These are phyloP conservation scores for Aspergillus funiculosus DNA, from an alignment of 495 filamentous ascomycete genomes.

Conservation along the genomic window DNA sequence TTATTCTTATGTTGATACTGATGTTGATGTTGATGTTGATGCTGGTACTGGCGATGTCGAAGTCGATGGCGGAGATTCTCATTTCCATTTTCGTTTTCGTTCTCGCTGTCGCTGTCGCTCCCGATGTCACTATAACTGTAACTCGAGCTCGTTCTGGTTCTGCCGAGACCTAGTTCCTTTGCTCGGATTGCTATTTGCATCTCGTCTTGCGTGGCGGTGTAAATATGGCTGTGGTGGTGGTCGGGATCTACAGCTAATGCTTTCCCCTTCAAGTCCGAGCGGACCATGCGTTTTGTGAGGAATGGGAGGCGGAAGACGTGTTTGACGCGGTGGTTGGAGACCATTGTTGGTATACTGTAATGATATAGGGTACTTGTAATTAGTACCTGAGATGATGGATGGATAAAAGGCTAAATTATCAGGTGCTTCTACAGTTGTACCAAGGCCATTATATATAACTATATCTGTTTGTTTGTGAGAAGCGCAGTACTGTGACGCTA, in stretches of 20 bases:
- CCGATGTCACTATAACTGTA: no score
- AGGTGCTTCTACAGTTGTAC: no score
- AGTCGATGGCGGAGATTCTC: not conserved
- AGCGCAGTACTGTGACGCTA: no score
- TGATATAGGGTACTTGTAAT: no score
- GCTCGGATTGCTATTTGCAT: no score
- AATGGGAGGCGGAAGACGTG: slow-evolving; percentile 20
- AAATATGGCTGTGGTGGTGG: not conserved
- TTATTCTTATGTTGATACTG: not conserved
- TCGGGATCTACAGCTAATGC: not conserved
- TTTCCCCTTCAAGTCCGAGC: slow-evolving; percentile 14
- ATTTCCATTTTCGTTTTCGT: not conserved
- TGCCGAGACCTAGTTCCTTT: no score
- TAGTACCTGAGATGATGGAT: no score
- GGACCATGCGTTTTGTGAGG: slow-evolving; percentile 12
- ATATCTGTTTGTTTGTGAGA: no score
- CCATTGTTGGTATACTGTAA: slow-evolving; percentile 15
- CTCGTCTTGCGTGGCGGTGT: no score
- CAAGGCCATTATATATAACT: no score
- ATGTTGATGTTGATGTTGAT: not conserved
- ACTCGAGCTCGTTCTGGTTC: no score
- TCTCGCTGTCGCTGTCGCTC: not conserved
- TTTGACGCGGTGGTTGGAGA: slow-evolving; percentile 18
- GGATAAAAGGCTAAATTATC: no score
- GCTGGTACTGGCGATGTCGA: not conserved